A percentile compares a stretch with the other conserved stretches of the same genome.
Evolutionary conservation across 78 protist species (phyloP).

Genomic region (Speleostelium caveatum): DNA sequence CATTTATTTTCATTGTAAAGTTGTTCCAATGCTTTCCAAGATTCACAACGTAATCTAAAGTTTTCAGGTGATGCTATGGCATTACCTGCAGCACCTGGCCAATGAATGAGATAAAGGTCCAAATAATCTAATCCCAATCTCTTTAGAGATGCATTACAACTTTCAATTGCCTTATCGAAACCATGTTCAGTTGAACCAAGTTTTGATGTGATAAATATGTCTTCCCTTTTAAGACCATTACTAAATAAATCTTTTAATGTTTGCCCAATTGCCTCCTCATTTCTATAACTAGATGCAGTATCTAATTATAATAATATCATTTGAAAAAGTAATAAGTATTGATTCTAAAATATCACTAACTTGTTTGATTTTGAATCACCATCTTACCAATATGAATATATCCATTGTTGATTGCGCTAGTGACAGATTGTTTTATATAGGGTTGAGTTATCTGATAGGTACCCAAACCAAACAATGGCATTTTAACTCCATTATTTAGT

Average conservation of each 20-base stretch:
- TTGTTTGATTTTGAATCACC: no score
- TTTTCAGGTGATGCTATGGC: slow-evolving; percentile 15
- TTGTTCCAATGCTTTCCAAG: slow-evolving; percentile 60
- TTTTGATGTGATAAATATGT: slow-evolving; percentile 79
- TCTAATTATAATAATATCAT: neutral
- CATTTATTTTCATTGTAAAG: slow-evolving; percentile 39
- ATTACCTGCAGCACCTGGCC: slow-evolving; percentile 53
- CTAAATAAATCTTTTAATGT: slow-evolving; percentile 36
- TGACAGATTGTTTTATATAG: slow-evolving; percentile 26
- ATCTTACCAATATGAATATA: slow-evolving; percentile 21
- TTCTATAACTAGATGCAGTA: slow-evolving; percentile 49
- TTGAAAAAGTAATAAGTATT: neutral
- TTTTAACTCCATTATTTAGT: slow-evolving; percentile 38
- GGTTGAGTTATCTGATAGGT: slow-evolving; percentile 7
- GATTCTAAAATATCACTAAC: no score
- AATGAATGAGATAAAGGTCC: slow-evolving; percentile 61
- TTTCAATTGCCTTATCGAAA: slow-evolving; percentile 45
- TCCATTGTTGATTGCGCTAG: slow-evolving; percentile 28
- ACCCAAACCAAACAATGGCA: slow-evolving; percentile 74
- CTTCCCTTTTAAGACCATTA: slow-evolving; percentile 73
- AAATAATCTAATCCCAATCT: slow-evolving; percentile 33
- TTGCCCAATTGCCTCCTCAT: slow-evolving; percentile 62
- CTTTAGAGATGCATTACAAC: slow-evolving; percentile 34
- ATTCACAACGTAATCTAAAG: neutral
- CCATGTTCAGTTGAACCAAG: slow-evolving; percentile 54